Evolutionary conservation across 2,329 filamentous ascomycete species (phyloP).

Genomic region (Colletotrichum lupini): DNA sequence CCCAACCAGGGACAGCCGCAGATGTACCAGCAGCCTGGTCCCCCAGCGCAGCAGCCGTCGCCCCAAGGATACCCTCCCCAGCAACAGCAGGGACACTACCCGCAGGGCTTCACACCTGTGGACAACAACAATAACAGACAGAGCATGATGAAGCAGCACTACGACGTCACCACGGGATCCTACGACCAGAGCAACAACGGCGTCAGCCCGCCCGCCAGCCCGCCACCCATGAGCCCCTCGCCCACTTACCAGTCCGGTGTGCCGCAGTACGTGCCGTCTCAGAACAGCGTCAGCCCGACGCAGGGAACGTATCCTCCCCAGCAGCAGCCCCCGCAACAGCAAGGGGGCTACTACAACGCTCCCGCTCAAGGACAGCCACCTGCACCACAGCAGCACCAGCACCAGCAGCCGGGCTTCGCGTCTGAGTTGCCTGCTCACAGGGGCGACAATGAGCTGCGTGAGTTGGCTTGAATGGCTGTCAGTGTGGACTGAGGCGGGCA

Average conservation of each 20-base stretch:
- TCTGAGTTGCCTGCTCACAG: conserved; percentile 45
- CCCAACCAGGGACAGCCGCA: conserved; percentile 24
- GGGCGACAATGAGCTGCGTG: conserved; percentile 45
- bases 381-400: conserved; percentile 11
- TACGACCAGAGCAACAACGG: conserved; percentile 34
- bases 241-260: conserved; percentile 30
- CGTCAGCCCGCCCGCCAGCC: conserved; percentile 38
- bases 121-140: conserved; percentile 36
- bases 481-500: not conserved
- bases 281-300: conserved; percentile 9
- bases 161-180: conserved; percentile 23
- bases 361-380: not conserved
- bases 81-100: conserved; percentile 2
- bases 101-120: conserved; percentile 30
- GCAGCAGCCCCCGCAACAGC: conserved; percentile 14
- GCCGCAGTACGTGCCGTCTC: conserved; percentile 12
- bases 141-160: conserved; percentile 39
- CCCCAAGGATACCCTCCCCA: conserved; percentile 34
- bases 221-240: conserved; percentile 34
- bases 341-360: conserved; percentile 2
- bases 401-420: conserved; percentile 25
- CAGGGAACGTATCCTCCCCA: conserved; percentile 4
- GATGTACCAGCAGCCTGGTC: conserved; percentile 26
- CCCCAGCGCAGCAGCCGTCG: conserved; percentile 37
- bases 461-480: conserved; percentile 40